Percentiles rank a stretch among this genome's conserved stretches.
Evolutionary conservation across 1,284 basidiomycete genomes (phyloP).

Genomic region (Lentinula novae-zelandiae): DNA sequence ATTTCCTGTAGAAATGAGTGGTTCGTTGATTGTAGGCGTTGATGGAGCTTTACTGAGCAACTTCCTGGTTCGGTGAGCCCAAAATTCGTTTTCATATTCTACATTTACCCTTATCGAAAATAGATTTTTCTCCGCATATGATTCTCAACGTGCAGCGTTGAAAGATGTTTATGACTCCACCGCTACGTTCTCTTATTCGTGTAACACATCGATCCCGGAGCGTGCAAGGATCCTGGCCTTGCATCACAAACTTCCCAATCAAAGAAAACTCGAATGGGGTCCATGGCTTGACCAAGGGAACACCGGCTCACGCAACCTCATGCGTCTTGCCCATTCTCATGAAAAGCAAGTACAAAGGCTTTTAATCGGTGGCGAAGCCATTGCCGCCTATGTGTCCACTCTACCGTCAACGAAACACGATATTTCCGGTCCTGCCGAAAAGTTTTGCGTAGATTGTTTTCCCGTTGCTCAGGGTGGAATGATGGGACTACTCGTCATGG

Average conservation of each 20-base stretch:
- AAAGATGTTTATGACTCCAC: conserved; percentile 76
- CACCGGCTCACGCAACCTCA: conserved; percentile 76
- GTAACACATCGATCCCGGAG: conserved; percentile 77
- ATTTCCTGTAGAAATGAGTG: conserved; percentile 72
- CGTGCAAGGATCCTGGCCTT: conserved; percentile 68
- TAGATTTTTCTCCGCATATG: conserved; percentile 85
- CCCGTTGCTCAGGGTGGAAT: conserved; percentile 62
- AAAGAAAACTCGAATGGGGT: conserved; percentile 74
- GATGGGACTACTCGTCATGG: conserved; percentile 71
- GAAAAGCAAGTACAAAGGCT: conserved; percentile 68
- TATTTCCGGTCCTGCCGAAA: conserved; percentile 66
- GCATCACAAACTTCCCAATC: conserved; percentile 71
- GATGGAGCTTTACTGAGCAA: conserved; percentile 64
- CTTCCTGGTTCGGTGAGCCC: conserved; percentile 72
- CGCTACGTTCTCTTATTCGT: conserved; percentile 86
- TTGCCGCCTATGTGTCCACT: conserved; percentile 55
- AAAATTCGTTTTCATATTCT: conserved; percentile 8
- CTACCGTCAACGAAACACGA: conserved; percentile 84
- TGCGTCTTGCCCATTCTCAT: conserved; percentile 55
- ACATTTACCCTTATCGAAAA: conserved; percentile 13
- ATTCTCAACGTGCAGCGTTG: conserved; percentile 69
- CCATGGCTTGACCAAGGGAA: conserved; percentile 57
- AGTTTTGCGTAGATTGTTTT: conserved; percentile 91
- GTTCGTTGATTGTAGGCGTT: conserved; percentile 75
- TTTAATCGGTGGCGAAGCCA: conserved; percentile 70